Base-by-base conservation (phyloP, 257 asterid genomes). In the Sherardia arvensis region DNA sequence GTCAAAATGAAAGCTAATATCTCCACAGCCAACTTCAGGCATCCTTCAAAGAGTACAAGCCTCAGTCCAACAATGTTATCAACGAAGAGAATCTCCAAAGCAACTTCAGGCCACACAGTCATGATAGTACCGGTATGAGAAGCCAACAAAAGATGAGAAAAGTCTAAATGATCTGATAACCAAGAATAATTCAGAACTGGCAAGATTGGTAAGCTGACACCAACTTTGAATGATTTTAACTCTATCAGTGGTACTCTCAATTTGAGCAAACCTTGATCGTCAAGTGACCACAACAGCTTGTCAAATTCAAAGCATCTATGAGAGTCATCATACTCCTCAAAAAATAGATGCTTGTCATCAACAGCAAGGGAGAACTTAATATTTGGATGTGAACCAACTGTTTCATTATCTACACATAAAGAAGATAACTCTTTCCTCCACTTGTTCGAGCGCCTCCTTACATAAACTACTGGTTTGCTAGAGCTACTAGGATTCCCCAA, bases 1-100 rank as follows among this genome's bases (percentile, higher is more conserved):
- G 75, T 71, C 76, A 87, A 80, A 69, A 90, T 80, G 59, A 72
- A 66, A 75, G 87, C 80, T 73, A 90, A 72, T 65, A 85, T 77
- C 71, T 81, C 73, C 66, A 90, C 68, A 64, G 92, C 94, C 66
- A 77, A 85, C 73, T 78, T 79, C 81, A 93, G 70, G 83, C 83
- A 76, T 53, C 97, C 91, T 71, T 87, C 97, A 65, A 78, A 80
- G 69, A 79, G 73, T 61, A 87, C 77, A 71, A 75, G 77, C 74
- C 86, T 88, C 86, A 90, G 77, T 70, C 99, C 99, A 72, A 74
- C 76, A 69, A 72, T 69, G 69, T 74, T 84, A 73, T 94, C 99
- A 63, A 94, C 77, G 62, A 90, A 80, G 75, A 94, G 92, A 73
- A 94, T 85, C 87, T 90, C 95, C 81, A 94, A 66, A 54, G 67